Evolutionary conservation across 164 flowering plant genomes (phyloP), one percentile per base, ranked within the genome.

Genomic region (Umbellularia californica): DNA sequence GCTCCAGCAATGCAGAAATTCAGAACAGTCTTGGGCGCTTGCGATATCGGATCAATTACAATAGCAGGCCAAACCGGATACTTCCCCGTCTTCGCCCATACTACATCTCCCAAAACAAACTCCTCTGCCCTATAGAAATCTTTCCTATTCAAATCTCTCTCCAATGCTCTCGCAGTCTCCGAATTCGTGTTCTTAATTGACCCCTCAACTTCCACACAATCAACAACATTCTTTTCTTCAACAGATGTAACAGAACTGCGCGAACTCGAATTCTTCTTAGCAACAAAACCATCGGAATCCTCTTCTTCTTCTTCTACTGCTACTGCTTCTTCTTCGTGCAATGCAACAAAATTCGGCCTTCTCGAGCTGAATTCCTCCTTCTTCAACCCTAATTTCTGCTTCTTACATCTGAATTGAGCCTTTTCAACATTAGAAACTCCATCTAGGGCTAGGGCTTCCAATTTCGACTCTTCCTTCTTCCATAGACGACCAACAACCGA

Each of bases 31-130:
- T 85, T 88, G 19, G 98, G 98, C 28, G 97, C 98, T 81, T 92
- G 90, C 51, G 82, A 66, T 79, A 91, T 73, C 12, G 99, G 98
- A 81, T 96, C 97, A 78, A 96, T 91, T 17, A 96, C 97, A 76
- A 88, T 82, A 28, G 97, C 99, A 20, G 99, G 99, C 99, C 98
- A 94, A 68, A 88, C 89, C 5, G 97, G 97, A 71, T 82, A 86
- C n/a, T 83, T 89, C 74, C 92, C 92, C 0, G 90, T 81, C 77
- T 91, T 96, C 5, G 97, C 99, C 99, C 99, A 96, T 55, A 94
- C 94, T 52, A 92, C 78, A 81, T 94, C 98, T 11, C 97, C 96
- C 27, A 84, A 60, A 73, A 82, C 83, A 75, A 94, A 95, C 52
- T 92, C 92, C 71, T 84, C 90, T 1, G 81, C 85, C 76, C 83